Evolutionary conservation across 2,329 filamentous ascomycete species (phyloP), one percentile per base, ranked within the genome.

Genomic region (Penicillium occitanis): DNA sequence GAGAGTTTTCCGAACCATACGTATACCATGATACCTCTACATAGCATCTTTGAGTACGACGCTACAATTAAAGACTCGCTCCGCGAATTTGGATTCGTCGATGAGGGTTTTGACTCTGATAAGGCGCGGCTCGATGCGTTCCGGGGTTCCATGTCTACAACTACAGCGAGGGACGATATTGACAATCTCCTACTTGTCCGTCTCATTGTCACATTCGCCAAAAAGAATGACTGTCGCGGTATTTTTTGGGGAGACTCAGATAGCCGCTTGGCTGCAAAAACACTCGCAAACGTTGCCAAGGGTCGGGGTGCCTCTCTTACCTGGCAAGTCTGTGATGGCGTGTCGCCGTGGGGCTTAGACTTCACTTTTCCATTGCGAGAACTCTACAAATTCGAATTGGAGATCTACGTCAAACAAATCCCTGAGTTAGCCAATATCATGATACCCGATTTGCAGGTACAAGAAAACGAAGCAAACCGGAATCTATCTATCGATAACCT

Each of bases 401-500:
- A 87, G 2, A 83, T 86, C 0, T 97, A 93, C 75, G 82, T 87
- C 19, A 78, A 81, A 3, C 76, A 82, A 4, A 75, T 81, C 2
- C 83, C 87, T 13, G 80, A 85, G 19, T 78, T 92, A 3, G 73
- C 75, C 22, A 69, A 79, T 10, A 73, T 88, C 51, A 78, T 84
- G 25, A 79, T 81, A n/a, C 74, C 78, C 60, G 75, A 81, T 59
- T 71, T 75, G 30, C 70, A 76, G 48, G 71, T 77, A 14, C 75
- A 78, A 25, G 76, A 77, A 8, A 76, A 74, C 48, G 64, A 75
- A 37, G 73, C 78, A 11, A 77, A 74, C 37, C 76, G 73, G 66
- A 90, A 92, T 70, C 85, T 92, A 55, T 96, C 92, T 55, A 97
- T 99, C 72, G 93, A 97, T 74, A 90, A 93, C 71, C 86, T 99